These are phyloP conservation scores for Penicillium sp. DNA, from an alignment of 2,329 filamentous ascomycete genomes.

Conservation along the genomic window DNA sequence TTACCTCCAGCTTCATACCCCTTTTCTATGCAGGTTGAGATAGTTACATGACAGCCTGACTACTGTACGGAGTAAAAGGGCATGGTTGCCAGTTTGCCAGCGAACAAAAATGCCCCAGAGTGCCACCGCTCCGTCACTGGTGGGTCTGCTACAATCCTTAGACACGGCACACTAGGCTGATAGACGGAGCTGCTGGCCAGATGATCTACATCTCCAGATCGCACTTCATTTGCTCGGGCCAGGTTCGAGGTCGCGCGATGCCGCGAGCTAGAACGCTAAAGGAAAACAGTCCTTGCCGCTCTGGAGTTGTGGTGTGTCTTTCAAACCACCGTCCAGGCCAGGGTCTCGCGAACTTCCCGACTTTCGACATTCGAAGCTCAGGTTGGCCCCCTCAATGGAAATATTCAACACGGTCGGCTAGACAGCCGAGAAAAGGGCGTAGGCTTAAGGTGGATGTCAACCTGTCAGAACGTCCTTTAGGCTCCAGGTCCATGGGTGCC, in stretches of 20 bases:
- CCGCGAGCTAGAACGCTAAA: conserved; percentile 6
- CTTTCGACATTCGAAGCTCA: background rate
- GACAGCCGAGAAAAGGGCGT: background rate
- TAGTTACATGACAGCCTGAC: background rate
- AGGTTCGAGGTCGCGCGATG: background rate
- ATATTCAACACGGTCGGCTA: background rate
- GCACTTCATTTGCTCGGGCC: conserved; percentile 14
- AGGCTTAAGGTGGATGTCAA: background rate
- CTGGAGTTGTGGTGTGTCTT: background rate
- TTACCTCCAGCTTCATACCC: background rate
- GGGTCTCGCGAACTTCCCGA: background rate
- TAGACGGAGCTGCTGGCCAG: conserved; percentile 15
- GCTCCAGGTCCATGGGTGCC: background rate
- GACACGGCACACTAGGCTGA: conserved; percentile 15
- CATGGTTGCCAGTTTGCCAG: conserved; percentile 1
- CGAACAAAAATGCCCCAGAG: conserved; percentile 9
- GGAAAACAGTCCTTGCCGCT: conserved; percentile 4
- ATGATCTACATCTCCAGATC: conserved; percentile 15
- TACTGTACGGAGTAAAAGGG: background rate
- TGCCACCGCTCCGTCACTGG: conserved; percentile 17
- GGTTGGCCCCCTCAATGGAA: background rate
- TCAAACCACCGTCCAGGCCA: background rate
- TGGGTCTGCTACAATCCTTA: conserved; percentile 17
- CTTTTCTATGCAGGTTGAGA: background rate
- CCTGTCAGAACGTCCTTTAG: conserved; percentile 2